Conservation (phyloP, 2,329 filamentous ascomycete genomes). For the Fusarium fujikuroi region DNA sequence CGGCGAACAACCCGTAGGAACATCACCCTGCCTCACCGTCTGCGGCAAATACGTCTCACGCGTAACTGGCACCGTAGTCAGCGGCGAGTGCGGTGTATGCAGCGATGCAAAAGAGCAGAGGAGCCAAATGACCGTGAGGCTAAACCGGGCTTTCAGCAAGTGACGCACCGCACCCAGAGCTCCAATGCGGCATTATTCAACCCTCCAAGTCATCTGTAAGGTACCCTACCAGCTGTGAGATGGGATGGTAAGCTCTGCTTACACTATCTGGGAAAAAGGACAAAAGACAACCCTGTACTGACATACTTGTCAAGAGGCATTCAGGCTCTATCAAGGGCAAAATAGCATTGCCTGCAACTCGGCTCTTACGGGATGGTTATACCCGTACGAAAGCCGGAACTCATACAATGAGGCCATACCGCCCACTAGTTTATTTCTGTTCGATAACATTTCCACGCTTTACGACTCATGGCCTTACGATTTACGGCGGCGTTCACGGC, state of each 20-base stretch:
- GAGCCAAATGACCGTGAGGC: conserved; percentile 30
- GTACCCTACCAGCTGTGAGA: conserved; percentile 4
- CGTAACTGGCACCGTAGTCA: conserved; percentile 38
- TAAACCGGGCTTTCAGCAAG: conserved; percentile 42
- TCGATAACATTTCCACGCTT: conserved; percentile 15
- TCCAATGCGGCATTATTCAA: conserved; percentile 12
- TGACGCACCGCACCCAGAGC: background rate
- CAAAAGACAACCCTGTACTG: conserved; percentile 4
- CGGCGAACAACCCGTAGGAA: conserved; percentile 39
- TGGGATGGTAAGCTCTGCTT: conserved; percentile 23
- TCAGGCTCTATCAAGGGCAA: conserved; percentile 5
- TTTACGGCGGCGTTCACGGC: conserved; percentile 27
- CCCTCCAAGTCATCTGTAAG: background rate
- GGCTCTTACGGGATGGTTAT: background rate
- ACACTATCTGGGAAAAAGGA: background rate
- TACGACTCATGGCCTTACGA: conserved; percentile 34
- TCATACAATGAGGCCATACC: background rate
- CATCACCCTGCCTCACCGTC: conserved; percentile 36
- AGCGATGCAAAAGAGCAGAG: conserved; percentile 37
- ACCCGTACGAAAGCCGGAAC: background rate
- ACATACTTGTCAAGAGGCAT: background rate
- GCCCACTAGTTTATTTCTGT: background rate
- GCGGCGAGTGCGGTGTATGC: conserved; percentile 43
- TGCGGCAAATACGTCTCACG: conserved; percentile 45
- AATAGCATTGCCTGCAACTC: conserved; percentile 3